phyloP scores from a whole-genome alignment of 441 rosid species.

The Erodium texanum region DNA sequence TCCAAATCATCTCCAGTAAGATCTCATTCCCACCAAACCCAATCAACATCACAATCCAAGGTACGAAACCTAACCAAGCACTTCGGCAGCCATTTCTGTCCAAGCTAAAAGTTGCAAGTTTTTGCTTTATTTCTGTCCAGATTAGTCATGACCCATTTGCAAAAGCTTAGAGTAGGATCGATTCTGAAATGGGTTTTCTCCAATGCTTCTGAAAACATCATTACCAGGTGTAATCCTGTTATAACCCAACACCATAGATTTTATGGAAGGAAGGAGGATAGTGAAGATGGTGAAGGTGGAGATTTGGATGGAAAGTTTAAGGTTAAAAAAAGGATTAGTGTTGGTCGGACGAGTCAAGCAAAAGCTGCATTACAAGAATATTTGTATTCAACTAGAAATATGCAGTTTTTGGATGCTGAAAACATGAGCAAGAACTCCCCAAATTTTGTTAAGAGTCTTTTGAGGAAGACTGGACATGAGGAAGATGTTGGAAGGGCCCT shows the following conservation, averaged over 20 bases:
- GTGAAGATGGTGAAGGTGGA: background rate
- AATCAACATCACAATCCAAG: no score
- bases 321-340: background rate
- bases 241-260: background rate
- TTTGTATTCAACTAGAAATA: slow-evolving; percentile 51
- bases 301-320: background rate
- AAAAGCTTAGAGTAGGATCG: background rate
- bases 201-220: no score
- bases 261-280: background rate
- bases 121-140: background rate
- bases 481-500: slow-evolving; percentile 31
- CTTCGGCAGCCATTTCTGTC: no score
- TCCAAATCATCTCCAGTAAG: no score
- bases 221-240: background rate
- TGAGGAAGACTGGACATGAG: slow-evolving; percentile 26
- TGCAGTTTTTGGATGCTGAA: slow-evolving; percentile 55
- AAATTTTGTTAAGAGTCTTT: slow-evolving; percentile 34
- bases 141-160: background rate
- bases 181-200: background rate
- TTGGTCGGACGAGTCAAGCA: slow-evolving; percentile 17
- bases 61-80: no score
- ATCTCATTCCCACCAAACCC: no score
- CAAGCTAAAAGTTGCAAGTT: no score
- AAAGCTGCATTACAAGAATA: slow-evolving; percentile 62
- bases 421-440: slow-evolving; percentile 58